Base-by-base conservation (phyloP, 345 rosid genomes). In the Rhodamnia argentea region DNA sequence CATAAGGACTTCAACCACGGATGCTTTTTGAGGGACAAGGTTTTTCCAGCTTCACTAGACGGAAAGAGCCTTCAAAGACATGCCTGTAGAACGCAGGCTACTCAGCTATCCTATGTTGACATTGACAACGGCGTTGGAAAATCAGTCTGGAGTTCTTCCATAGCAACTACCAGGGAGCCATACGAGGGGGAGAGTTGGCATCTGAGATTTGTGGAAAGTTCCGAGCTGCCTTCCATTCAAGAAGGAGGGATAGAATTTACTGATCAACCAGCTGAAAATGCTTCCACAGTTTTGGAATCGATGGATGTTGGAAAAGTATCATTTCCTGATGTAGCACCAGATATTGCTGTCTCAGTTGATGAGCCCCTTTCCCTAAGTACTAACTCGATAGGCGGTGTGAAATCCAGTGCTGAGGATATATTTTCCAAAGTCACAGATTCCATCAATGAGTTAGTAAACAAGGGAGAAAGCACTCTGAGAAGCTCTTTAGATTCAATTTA, bases 401-500 rank as follows among this genome's bases (percentile, higher is more conserved):
- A 91, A 87, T 90, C 90, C 56, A 92, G 90, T 87, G 85, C 92
- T 70, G 93, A 90, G 84, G 95, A 95, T 84, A 86, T 93, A 86
- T 78, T 93, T 53, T 89, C 93, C 55, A 92, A 90, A 70, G 64
- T 90, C 59, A 88, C 86, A 78, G 91, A 90, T 23, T 91, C 97
- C 52, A 52, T 95, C 85, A 89, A 88, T 37, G 87, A 92, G 83
- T 93, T 96, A 62, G 82, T 94, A 32, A 91, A 84, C 84, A 90
- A 93, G 64, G 96, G 94, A 88, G 96, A 92, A 84, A 88, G 84
- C 87, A 88, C 89, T 64, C 84, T 94, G 27, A 92, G 92, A 87
- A 91, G 88, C 92, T 89, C 94, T 83, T 86, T 96, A 84, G 96
- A 95, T 70, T 85, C 91, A 64, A 62, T 94, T 60, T 88, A 91